These are phyloP conservation scores for Aulographum hederae DNA, from an alignment of 2,329 filamentous ascomycete species.

Conservation along the genomic window DNA sequence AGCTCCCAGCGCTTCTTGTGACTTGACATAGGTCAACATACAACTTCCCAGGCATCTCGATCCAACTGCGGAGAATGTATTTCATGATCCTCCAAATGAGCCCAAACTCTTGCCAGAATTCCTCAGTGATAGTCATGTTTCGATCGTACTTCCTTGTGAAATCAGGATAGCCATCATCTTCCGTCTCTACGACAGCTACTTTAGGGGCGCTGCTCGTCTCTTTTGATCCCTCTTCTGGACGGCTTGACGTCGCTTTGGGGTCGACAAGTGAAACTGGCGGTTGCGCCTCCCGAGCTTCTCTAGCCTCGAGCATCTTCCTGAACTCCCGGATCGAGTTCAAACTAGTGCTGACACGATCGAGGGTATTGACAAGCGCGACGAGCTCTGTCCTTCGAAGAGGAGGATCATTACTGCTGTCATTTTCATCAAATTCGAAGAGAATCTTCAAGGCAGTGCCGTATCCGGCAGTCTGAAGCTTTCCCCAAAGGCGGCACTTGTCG, in stretches of 20 bases:
- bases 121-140: constrained; percentile 32
- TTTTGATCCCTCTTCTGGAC: not conserved
- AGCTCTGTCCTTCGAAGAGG: constrained; percentile 74
- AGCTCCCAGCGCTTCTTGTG: not conserved
- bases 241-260: constrained; percentile 7
- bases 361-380: constrained; percentile 86
- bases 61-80: constrained; percentile 54
- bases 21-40: constrained; percentile 32
- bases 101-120: constrained; percentile 43
- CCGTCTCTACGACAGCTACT: constrained; percentile 7
- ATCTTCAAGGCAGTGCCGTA: constrained; percentile 93
- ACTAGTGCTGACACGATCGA: constrained; percentile 70
- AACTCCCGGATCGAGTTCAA: constrained; percentile 61
- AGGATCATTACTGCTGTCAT: constrained; percentile 43
- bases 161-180: constrained; percentile 18
- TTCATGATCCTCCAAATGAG: constrained; percentile 44
- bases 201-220: not conserved
- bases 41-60: constrained; percentile 46
- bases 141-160: constrained; percentile 20
- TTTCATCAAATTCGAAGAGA: constrained; percentile 77
- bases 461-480: constrained; percentile 85
- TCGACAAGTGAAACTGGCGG: no score
- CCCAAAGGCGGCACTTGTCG: constrained; percentile 96
- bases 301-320: constrained; percentile 29
- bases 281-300: constrained; percentile 6